A percentile compares a stretch with the other conserved stretches of the same genome.
These are phyloP conservation scores for Zangia roseola DNA, from an alignment of 768 basidiomycete species.

Conservation along the genomic window DNA sequence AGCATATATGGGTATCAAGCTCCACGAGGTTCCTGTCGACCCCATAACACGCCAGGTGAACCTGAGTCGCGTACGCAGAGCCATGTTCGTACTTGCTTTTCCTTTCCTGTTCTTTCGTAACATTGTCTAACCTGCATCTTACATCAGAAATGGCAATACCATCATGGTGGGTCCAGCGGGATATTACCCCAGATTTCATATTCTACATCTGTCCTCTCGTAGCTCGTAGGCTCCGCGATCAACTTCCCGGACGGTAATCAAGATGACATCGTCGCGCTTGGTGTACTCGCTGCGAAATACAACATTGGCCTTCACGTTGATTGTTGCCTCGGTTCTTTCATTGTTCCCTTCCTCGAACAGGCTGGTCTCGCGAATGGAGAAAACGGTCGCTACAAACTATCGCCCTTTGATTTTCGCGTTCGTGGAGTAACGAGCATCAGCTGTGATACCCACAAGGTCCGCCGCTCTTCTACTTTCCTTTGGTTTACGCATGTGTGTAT, in stretches of 20 bases:
- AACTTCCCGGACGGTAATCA: constrained; percentile 87
- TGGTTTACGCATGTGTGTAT: neutral
- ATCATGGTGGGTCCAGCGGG: constrained; percentile 59
- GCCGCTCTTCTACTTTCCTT: neutral
- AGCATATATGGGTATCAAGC: constrained; percentile 85
- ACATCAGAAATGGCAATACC: constrained; percentile 75
- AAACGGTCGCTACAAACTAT: constrained; percentile 50
- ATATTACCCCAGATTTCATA: neutral
- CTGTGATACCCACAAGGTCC: constrained; percentile 93
- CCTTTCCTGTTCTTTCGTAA: neutral
- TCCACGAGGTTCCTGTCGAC: constrained; percentile 84
- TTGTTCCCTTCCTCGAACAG: constrained; percentile 87
- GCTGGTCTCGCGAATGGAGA: constrained; percentile 66
- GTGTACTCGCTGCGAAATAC: constrained; percentile 66
- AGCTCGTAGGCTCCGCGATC: constrained; percentile 84
- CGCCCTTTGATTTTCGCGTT: constrained; percentile 88
- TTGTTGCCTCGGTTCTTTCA: constrained; percentile 92
- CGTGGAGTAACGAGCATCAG: constrained; percentile 92
- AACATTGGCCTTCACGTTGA: constrained; percentile 91
- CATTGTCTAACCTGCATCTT: constrained; percentile 2
- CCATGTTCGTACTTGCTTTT: constrained; percentile 62
- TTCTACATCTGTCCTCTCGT: neutral
- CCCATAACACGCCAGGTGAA: constrained; percentile 73
- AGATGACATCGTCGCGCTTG: constrained; percentile 82
- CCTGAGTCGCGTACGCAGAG: constrained; percentile 72